phyloP scores from a whole-genome alignment of 2,329 filamentous ascomycete species.

The Alternaria sp. region DNA sequence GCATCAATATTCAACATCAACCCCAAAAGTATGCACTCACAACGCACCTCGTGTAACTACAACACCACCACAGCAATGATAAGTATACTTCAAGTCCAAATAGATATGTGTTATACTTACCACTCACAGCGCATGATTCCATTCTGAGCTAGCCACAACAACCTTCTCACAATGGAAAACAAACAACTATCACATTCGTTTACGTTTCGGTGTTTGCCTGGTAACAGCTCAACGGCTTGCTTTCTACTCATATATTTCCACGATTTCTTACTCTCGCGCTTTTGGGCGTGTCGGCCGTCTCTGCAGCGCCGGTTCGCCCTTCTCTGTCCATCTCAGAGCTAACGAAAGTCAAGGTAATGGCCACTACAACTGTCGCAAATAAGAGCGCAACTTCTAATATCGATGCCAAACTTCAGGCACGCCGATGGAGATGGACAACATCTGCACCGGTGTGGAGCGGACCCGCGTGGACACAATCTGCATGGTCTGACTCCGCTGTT shows the following conservation, averaged over 20 bases:
- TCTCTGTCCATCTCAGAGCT: neutral
- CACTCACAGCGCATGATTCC: neutral
- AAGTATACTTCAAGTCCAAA: neutral
- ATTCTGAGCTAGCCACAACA: too few relatives aligned
- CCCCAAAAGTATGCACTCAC: neutral
- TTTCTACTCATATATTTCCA: neutral
- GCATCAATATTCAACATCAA: too few relatives aligned
- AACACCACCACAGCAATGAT: neutral
- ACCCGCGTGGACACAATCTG: neutral
- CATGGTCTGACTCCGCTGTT: neutral
- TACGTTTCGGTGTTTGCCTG: neutral
- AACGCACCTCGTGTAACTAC: neutral
- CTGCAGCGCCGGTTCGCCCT: neutral
- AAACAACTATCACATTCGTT: neutral
- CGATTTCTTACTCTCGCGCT: neutral
- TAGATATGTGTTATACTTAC: neutral
- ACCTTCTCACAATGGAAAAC: neutral
- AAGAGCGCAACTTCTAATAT: too few relatives aligned
- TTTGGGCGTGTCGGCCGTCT: neutral
- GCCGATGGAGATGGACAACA: neutral
- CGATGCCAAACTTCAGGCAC: neutral
- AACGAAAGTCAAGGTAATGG: constrained; percentile 2
- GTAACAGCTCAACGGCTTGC: neutral
- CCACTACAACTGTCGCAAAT: neutral
- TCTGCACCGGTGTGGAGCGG: neutral